These are phyloP conservation scores for Amniculicola lignicola DNA, from an alignment of 495 filamentous ascomycete species.

Conservation along the genomic window DNA sequence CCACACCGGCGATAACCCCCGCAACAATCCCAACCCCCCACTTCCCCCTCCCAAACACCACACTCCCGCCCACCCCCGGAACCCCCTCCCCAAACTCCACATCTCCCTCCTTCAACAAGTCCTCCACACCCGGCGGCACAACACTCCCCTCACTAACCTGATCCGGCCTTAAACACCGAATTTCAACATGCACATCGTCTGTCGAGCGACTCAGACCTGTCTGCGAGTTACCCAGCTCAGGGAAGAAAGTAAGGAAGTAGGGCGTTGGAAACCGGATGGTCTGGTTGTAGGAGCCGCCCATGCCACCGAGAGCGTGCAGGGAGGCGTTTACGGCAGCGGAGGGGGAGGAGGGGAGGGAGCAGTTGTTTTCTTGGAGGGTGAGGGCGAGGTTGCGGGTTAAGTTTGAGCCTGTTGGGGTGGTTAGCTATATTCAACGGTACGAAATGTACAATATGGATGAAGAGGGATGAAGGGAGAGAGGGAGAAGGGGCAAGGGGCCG, in stretches of 20 bases:
- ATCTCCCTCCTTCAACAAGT: too few species aligned
- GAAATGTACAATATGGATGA: neutral
- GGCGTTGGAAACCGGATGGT: neutral
- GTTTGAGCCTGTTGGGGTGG: neutral
- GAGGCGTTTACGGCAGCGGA: neutral
- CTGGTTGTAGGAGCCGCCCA: neutral
- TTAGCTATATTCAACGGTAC: neutral
- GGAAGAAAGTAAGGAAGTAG: neutral
- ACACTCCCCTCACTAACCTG: neutral
- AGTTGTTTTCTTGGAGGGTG: neutral
- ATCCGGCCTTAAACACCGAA: slow-evolving; percentile 1
- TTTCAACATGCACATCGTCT: slow-evolving; percentile 3
- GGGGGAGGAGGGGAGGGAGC: neutral
- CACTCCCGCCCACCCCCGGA: too few species aligned
- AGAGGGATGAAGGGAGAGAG: neutral
- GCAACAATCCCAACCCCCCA: too few species aligned
- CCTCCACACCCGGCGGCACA: neutral
- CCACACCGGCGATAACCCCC: too few species aligned
- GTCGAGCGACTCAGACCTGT: neutral
- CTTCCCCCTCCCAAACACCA: too few species aligned
- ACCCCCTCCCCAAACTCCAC: too few species aligned
- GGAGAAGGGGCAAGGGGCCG: neutral
- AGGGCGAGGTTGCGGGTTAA: neutral
- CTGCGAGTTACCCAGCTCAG: neutral
- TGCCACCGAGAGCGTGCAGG: neutral